Evolutionary conservation across 2,329 filamentous ascomycete species (phyloP).

Genomic region (Apiospora saccharicola): DNA sequence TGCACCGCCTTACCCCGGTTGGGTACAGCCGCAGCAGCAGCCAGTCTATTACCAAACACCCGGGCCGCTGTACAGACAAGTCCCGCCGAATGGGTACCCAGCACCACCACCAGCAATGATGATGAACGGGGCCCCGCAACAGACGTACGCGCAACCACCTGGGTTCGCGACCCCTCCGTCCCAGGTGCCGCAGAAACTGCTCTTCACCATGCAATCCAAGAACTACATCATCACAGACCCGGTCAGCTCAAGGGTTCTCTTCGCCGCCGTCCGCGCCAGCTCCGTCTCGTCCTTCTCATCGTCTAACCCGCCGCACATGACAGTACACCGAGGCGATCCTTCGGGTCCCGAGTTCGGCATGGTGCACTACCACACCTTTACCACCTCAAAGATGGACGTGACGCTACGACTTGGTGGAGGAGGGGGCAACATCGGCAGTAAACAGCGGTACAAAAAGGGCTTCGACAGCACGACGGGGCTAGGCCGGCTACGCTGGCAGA

Average conservation of each 20-base stretch:
- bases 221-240: not conserved
- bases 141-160: not conserved
- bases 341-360: not conserved
- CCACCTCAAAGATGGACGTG: not conserved
- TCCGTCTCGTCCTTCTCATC: not conserved
- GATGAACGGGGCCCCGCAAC: not conserved
- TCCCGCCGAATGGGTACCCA: not conserved
- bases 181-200: not conserved
- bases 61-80: not conserved
- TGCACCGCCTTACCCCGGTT: not conserved
- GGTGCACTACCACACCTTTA: not conserved
- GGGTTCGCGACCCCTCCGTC: not conserved
- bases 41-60: not conserved
- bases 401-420: not conserved
- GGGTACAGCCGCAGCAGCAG: no score
- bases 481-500: not conserved
- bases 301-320: not conserved
- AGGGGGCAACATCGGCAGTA: not conserved
- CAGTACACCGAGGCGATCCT: not conserved
- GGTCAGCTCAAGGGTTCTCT: not conserved
- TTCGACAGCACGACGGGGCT: not conserved
- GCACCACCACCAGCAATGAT: no score
- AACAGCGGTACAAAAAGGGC: not conserved
- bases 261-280: not conserved
- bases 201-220: not conserved